Evolutionary conservation across 2,329 filamentous ascomycete genomes (phyloP).

Genomic region (Claviceps sp.): DNA sequence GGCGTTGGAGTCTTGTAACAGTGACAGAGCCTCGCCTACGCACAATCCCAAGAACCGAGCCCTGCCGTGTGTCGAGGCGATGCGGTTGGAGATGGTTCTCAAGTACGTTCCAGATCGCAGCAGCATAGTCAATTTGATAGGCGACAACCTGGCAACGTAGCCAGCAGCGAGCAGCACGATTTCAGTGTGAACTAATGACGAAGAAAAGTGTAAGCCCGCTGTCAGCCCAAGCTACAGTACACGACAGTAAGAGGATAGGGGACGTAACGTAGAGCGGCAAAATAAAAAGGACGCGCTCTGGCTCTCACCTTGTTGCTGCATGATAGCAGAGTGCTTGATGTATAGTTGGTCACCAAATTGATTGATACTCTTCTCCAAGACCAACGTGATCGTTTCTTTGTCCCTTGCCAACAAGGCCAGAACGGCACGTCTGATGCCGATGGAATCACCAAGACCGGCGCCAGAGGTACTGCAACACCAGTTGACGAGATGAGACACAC

Average conservation of each 20-base stretch:
- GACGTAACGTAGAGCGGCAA: background rate
- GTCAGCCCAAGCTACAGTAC: constrained; percentile 6
- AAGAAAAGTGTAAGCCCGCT: constrained; percentile 9
- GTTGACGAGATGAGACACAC: constrained; percentile 41
- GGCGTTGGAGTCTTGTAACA: constrained; percentile 51
- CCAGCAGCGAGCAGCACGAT: constrained; percentile 64
- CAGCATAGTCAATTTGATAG: constrained; percentile 53
- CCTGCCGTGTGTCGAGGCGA: constrained; percentile 60
- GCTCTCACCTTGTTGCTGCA: constrained; percentile 69
- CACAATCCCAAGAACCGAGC: constrained; percentile 80
- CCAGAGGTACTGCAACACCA: constrained; percentile 55
- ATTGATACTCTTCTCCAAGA: constrained; percentile 55
- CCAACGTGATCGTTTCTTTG: constrained; percentile 34
- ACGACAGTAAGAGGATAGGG: background rate
- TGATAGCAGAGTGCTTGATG: constrained; percentile 69
- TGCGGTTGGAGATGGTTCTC: constrained; percentile 68
- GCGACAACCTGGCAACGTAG: constrained; percentile 54
- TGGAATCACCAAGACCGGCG: constrained; percentile 48
- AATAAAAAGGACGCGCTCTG: background rate
- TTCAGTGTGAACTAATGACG: constrained; percentile 56
- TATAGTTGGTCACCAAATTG: constrained; percentile 79
- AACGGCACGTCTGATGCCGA: constrained; percentile 54
- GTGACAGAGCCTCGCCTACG: constrained; percentile 59
- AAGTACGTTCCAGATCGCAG: constrained; percentile 63
- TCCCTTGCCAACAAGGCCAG: constrained; percentile 42